Evolutionary conservation across 331 rosid species (phyloP).

Genomic region (Dryas integrifolia): DNA sequence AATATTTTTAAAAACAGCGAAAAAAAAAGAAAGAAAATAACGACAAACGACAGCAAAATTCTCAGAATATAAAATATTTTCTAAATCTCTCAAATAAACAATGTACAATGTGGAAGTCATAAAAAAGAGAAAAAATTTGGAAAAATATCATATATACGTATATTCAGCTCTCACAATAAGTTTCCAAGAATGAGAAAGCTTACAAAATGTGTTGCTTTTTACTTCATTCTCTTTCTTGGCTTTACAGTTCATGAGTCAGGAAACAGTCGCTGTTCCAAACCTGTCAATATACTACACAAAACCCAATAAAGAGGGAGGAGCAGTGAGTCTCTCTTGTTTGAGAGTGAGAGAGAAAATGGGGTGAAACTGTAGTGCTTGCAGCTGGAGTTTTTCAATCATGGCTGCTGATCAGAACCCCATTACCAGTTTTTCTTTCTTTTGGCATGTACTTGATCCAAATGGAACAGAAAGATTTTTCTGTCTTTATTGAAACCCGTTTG

Average conservation of each 20-base stretch:
- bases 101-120: too few species aligned
- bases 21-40: neutral
- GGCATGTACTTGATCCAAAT: slow-evolving; percentile 38
- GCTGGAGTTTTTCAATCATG: slow-evolving; percentile 37
- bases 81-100: neutral
- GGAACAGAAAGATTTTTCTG: slow-evolving; percentile 25
- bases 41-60: slow-evolving; percentile 5
- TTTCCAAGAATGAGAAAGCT: neutral
- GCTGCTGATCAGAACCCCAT: slow-evolving; percentile 44
- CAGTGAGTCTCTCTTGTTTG: slow-evolving; percentile 9
- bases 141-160: too few species aligned
- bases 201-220: slow-evolving; percentile 25
- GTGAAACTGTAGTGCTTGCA: slow-evolving; percentile 42
- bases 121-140: too few species aligned
- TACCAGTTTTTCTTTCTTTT: slow-evolving; percentile 31
- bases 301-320: slow-evolving; percentile 43
- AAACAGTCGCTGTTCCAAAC: slow-evolving; percentile 45
- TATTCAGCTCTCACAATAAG: neutral
- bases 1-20: neutral
- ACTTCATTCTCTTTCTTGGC: slow-evolving; percentile 22
- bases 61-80: neutral
- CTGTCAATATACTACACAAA: slow-evolving; percentile 35
- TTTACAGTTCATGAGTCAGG: slow-evolving; percentile 49
- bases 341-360: slow-evolving; percentile 49
- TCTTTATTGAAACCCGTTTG: slow-evolving; percentile 39